Percentiles rank a stretch among this genome's conserved stretches.
Conservation (phyloP, 306 rosid species). For the Trifolium repens region DNA sequence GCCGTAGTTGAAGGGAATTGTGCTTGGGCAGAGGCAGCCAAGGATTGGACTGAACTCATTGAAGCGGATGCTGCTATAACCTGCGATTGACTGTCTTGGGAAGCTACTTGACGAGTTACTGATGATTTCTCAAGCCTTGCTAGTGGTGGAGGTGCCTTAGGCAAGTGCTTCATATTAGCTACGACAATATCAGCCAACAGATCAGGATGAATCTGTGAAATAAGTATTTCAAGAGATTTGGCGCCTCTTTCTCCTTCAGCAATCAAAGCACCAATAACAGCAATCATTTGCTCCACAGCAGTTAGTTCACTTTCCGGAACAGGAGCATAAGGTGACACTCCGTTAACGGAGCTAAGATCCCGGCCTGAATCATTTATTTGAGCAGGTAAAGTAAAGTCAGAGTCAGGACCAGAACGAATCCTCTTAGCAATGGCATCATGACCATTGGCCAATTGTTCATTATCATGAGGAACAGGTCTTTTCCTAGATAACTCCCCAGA, state of each 20-base stretch:
- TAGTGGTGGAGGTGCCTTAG: slow-evolving; percentile 72
- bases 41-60: slow-evolving; percentile 62
- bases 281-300: slow-evolving; percentile 98
- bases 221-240: slow-evolving; percentile 89
- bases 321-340: slow-evolving; percentile 63
- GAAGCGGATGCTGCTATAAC: slow-evolving; percentile 57
- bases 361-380: slow-evolving; percentile 65
- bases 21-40: slow-evolving; percentile 56
- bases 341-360: slow-evolving; percentile 59
- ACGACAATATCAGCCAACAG: slow-evolving; percentile 95
- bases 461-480: slow-evolving; percentile 66
- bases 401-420: slow-evolving; percentile 63
- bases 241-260: slow-evolving; percentile 99
- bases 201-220: slow-evolving; percentile 95
- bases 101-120: slow-evolving; percentile 52
- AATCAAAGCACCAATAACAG: slow-evolving; percentile 93
- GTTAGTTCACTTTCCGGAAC: slow-evolving; percentile 64
- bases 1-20: slow-evolving; percentile 53
- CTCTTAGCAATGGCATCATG: slow-evolving; percentile 71
- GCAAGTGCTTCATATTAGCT: slow-evolving; percentile 94
- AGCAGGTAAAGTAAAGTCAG: slow-evolving; percentile 50
- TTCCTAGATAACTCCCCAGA: slow-evolving; percentile 70
- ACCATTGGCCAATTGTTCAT: slow-evolving; percentile 72
- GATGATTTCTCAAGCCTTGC: slow-evolving; percentile 70
- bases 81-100: slow-evolving; percentile 58